Base-by-base conservation (phyloP, 192 early-diverging fungal genomes). In the Globomyces pollinis-pini region DNA sequence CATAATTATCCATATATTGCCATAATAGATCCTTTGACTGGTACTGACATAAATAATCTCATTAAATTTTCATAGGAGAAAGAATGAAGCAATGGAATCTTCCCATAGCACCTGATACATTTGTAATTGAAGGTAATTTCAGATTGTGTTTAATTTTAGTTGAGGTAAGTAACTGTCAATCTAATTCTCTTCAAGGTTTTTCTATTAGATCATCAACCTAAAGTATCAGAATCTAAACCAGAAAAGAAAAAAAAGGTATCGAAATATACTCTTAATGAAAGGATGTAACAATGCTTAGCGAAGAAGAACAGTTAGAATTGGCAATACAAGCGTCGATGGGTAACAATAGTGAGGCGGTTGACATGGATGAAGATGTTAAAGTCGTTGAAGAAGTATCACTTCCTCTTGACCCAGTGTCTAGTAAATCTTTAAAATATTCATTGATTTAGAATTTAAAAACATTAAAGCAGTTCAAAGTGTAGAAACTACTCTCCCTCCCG, bases 221-320 rank as follows among this genome's bases (percentile, higher is more conserved):
- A 18, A n/a, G 59, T 13, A 13, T 60, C 59, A 18, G 15, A 60
- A 16, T 16, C 12, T 58, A 18, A 34, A 12, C 18, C 62, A 63
- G 70, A 73, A 39, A 32, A 70, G 21, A 67, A 66, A 11, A 34
- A 26, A 70, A 13, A 60, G 30, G 45, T 7, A 49, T 49, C 7
- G 38, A 60, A 39, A 60, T 56, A 31, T 21, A 60, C 24, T 16
- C 45, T 53, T 65, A 64, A 77, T 69, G 38, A 38, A 52, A 71
- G 36, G 67, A 75, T 57, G 65, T 90, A 0, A 71, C 77, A 7
- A 83, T 87, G 33, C 80, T 94, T 84, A 79, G 85, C 11, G 92
- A 94, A 72, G 94, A 93, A 41, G 92, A 96, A 52, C 89, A 93
- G 66, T 61, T 96, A 9, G 78, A 82, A 13, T 79, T 88, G 15